These are phyloP conservation scores for Grosmannia clavigera DNA, from an alignment of 2,329 filamentous ascomycete species.

Conservation along the genomic window DNA sequence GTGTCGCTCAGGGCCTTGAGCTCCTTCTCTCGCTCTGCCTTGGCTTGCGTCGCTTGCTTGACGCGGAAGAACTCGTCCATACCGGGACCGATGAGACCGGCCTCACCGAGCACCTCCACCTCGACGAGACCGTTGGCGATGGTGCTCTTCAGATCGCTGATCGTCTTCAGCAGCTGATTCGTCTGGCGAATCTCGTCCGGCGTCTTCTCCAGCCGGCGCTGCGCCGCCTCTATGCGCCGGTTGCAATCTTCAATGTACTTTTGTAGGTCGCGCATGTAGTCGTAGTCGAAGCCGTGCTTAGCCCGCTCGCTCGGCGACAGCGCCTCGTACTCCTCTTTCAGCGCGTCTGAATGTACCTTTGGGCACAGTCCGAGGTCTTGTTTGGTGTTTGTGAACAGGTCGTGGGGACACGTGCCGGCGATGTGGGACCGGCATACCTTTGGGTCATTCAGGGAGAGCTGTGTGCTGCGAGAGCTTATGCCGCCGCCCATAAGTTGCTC, in stretches of 20 bases:
- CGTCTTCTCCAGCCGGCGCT: conserved; percentile 88
- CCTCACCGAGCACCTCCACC: conserved; percentile 72
- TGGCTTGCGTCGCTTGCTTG: conserved; percentile 65
- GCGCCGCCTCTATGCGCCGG: conserved; percentile 78
- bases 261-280: conserved; percentile 91
- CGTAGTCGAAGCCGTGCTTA: conserved; percentile 83
- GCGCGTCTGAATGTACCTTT: conserved; percentile 74
- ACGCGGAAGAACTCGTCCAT: conserved; percentile 83
- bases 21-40: conserved; percentile 74
- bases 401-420: conserved; percentile 88
- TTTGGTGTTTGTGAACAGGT: conserved; percentile 99
- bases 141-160: conserved; percentile 65
- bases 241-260: conserved; percentile 98
- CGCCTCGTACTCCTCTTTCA: conserved; percentile 79
- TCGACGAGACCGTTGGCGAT: conserved; percentile 77
- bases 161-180: conserved; percentile 75
- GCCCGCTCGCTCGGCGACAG: conserved; percentile 60
- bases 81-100: conserved; percentile 67
- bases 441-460: conserved; percentile 78
- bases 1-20: conserved; percentile 86
- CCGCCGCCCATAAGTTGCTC: conserved; percentile 88
- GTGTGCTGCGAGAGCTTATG: conserved; percentile 58
- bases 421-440: conserved; percentile 95
- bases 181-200: conserved; percentile 96
- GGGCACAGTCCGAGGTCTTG: conserved; percentile 87